Evolutionary conservation across 106 monocot species (phyloP).

Genomic region (Dactylorhiza incarnata): DNA sequence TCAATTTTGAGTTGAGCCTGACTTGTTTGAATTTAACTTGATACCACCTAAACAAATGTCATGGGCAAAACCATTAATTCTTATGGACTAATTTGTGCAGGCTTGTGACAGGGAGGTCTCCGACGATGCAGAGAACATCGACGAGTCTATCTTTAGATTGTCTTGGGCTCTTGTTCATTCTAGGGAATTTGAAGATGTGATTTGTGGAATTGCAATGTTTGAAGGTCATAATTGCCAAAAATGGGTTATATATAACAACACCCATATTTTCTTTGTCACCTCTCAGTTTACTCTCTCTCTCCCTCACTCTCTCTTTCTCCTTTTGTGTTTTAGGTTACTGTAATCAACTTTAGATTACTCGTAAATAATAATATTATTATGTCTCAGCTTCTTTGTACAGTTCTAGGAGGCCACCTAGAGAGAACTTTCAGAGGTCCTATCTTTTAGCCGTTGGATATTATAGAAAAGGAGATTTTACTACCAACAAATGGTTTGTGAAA

Average conservation of each 20-base stretch:
- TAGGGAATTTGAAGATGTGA: constrained; percentile 81
- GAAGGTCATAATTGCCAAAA: constrained; percentile 69
- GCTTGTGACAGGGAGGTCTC: constrained; percentile 82
- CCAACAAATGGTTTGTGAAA: constrained; percentile 61
- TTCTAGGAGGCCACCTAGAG: constrained; percentile 55
- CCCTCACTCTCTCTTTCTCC: no score
- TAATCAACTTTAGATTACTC: not conserved
- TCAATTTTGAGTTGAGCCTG: no score
- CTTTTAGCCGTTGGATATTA: constrained; percentile 86
- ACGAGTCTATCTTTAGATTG: constrained; percentile 83
- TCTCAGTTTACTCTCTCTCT: not conserved
- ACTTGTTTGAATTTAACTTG: no score
- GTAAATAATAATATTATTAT: not conserved
- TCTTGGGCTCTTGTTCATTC: constrained; percentile 99
- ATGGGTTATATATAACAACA: not conserved
- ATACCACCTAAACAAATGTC: not conserved
- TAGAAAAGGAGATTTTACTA: constrained; percentile 77
- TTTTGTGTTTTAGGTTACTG: not conserved
- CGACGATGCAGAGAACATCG: constrained; percentile 47
- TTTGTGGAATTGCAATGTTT: constrained; percentile 89
- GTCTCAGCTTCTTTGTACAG: constrained; percentile 64
- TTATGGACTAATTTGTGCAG: constrained; percentile 22
- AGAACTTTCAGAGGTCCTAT: constrained; percentile 82
- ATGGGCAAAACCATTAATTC: not conserved
- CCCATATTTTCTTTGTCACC: not conserved